Base-by-base conservation (phyloP, 169 alveolate species). In the Eimeria tenella region DNA sequence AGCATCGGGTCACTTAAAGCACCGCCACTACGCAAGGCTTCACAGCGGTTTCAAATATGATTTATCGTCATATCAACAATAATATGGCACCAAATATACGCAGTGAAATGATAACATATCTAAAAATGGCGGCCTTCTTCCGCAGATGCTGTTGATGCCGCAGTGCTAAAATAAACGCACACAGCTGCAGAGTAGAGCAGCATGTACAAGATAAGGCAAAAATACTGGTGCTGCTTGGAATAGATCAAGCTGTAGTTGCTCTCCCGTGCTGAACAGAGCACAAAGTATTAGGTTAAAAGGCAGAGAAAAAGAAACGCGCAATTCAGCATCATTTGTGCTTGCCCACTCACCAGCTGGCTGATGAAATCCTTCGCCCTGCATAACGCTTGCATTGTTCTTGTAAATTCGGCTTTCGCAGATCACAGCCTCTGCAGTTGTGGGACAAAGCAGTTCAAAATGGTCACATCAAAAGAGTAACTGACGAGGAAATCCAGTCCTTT, bases 381-480 rank as follows among this genome's bases (percentile, higher is more conserved):
- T 21, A 21, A 23, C 77, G 49, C 7, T 42, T 23, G 11, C 82
- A 42, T 71, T 71, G 23, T 49, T 19, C 79, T 68, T 55, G 17
- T 63, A 90, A n/a, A 0, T 23, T 53, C 63, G 17, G 31, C 70
- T 50, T 25, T 31, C 49, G 65, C 94, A 94, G 96, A 58, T 82
- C 94, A 42, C 98, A 98, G 95, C 99, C 99, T 2, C 96, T 98
- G 21, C 98, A 98, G 92, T 97, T 98, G 63, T 98, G 99, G 99
- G 98, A 98, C 95, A 98, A 97, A 90, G 88, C 95, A 70, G 99
- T 98, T 75, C 97, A 98, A 96, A 98, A 98, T 95, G 99, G 99
- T 50, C 99, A 98, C 95, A 98, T 98, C 91, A 98, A 98, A 96
- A 96, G 99, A 94, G 97, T 98, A 82, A 98, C 99, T 55, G 99